These are phyloP conservation scores for Gonapodya sp. DNA, from an alignment of 192 early-diverging fungal species.

Conservation along the genomic window DNA sequence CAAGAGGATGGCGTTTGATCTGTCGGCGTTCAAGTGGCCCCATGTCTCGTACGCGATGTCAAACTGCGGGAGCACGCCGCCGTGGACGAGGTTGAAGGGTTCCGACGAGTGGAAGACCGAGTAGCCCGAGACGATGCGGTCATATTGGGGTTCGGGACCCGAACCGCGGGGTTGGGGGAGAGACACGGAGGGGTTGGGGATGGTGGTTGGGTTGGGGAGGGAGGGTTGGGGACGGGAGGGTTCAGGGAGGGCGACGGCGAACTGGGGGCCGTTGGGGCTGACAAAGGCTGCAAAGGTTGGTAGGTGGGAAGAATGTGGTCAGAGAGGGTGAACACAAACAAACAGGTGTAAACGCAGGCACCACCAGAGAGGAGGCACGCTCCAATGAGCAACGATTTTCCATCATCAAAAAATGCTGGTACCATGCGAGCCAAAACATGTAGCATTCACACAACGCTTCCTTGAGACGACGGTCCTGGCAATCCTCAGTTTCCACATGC, in stretches of 20 bases:
- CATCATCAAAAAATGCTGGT: too few relatives aligned
- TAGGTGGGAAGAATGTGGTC: too few relatives aligned
- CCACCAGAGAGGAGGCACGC: too few relatives aligned
- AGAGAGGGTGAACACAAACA: too few relatives aligned
- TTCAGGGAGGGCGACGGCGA: neutral
- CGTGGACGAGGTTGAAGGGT: constrained; percentile 71
- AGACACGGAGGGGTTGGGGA: neutral
- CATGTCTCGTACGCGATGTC: constrained; percentile 94
- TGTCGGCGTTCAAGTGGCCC: constrained; percentile 75
- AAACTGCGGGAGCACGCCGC: constrained; percentile 65
- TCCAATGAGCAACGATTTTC: too few relatives aligned
- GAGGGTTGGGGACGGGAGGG: neutral
- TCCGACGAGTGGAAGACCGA: constrained; percentile 23
- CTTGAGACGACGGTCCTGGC: neutral
- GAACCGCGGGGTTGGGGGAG: neutral
- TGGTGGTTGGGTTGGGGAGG: neutral
- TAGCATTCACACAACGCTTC: too few relatives aligned
- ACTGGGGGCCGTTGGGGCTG: neutral
- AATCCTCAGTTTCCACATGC: neutral
- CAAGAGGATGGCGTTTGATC: constrained; percentile 79
- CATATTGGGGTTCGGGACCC: constrained; percentile 9
- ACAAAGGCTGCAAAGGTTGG: neutral
- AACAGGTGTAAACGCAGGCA: too few relatives aligned
- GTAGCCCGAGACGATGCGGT: constrained; percentile 9
- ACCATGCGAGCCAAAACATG: too few relatives aligned